Base-by-base conservation (phyloP, 768 basidiomycete species). In the Tubosaeta brunneosetosa region DNA sequence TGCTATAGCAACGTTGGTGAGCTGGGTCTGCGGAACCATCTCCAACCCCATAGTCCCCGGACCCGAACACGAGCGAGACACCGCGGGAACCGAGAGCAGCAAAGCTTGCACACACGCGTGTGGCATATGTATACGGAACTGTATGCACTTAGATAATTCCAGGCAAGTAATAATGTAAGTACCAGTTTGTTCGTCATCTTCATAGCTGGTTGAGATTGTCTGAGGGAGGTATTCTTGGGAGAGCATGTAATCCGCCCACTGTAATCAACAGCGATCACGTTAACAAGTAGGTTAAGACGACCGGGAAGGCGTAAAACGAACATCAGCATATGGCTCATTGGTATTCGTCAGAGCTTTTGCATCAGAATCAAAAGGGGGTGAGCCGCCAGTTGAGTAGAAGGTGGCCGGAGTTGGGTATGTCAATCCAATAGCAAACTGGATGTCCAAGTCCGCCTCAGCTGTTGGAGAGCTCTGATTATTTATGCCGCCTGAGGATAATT, bases 131-230 rank as follows among this genome's bases (percentile, higher is more conserved):
- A 29, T 29, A 29, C 29, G 29, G 29, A 2, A 29, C 29, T 29
- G 29, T 9, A 29, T 6, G 29, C 9, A 29, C 6, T 29, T 29
- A 29, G 29, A 29, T 29, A 9, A 29, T 29, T 6, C 9, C 9
- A 29, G 9, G 29, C 9, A 29, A 29, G 9, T 9, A 29, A 29
- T 6, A 29, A 29, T 2, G 6, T 6, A 29, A 29, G 14, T 36
- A 84, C 84, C 79, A 26, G 85, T 82, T 62, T 86, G 85, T 50
- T 90, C 88, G 52, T 81, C 77, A 44, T 89, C 86, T 3, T 77
- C 84, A 61, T 89, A 89, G 56, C 83, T 85, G 0, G 84, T 88
- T 0, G 85, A 85, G 37, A 90, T 86, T 5, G 80, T 73, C 55
- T 80, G 76, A 13, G 86, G 84, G 2, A 77, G 65, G 36, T 71